Evolutionary conservation across 148 eudicot genomes (phyloP), one percentile per base, ranked within the genome.

Genomic region (Amaranthus hypochondriacus): DNA sequence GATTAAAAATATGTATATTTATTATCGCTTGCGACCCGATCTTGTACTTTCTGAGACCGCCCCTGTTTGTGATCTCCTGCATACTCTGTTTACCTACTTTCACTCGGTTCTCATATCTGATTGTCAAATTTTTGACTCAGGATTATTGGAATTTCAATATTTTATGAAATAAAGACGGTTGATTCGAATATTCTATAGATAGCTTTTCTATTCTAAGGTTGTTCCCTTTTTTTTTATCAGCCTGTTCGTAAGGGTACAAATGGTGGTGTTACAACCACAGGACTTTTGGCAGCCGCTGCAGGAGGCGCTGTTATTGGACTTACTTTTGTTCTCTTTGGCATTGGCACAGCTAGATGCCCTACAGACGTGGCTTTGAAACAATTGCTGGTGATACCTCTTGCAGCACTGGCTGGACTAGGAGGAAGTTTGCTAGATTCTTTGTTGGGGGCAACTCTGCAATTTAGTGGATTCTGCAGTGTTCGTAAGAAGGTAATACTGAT

Each of bases 381-480:
- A 82, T 77, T 89, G 62, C 66, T 89, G 58, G 87, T 94, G 12
- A 83, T 94, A 80, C 98, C 98, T 62, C 78, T 94, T 51, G 84
- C 97, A 80, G 83, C 89, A 9, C 5, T 89, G 68, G 89, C 96
- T 4, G 98, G 98, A 75, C 80, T 94, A 9, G 75, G 82, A 75
- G 98, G 98, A 73, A 94, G 98, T 74, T 55, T 89, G 73, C 87
- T 94, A 46, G 98, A 94, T 81, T 94, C 97, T 57, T 65, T 94
- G 4, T 75, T 94, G 82, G 98, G 98, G 56, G 98, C 98, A 58
- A 94, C 98, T 7, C 68, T 94, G 73, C 98, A 94, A 66, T 94
- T 76, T 79, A 88, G 89, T 59, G 98, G 98, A 64, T 87, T 79
- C 75, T 94, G 98, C 76, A 68, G 73, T 58, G 87, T 94, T 51